Evolutionary conservation across 441 rosid genomes (phyloP).

Genomic region (Breynia disticha): DNA sequence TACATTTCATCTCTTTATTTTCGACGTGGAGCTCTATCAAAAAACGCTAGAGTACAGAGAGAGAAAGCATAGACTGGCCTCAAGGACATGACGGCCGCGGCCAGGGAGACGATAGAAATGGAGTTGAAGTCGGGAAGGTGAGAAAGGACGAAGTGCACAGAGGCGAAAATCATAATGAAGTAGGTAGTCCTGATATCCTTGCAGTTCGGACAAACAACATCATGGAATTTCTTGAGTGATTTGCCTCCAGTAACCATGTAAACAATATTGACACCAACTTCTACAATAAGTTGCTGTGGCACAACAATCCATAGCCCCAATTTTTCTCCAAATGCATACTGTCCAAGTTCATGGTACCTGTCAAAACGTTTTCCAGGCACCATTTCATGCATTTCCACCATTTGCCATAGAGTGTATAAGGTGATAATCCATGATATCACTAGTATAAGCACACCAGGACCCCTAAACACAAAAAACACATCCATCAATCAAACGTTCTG

Average conservation of each 20-base stretch:
- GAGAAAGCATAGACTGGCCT: constrained; percentile 20
- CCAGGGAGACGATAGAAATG: constrained; percentile 48
- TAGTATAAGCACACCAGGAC: constrained; percentile 50
- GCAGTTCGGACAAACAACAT: constrained; percentile 43
- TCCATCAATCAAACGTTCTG: too few relatives aligned
- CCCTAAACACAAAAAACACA: constrained; percentile 34
- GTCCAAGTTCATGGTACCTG: constrained; percentile 77
- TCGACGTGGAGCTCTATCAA: too few relatives aligned
- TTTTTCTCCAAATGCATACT: constrained; percentile 66
- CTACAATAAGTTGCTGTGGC: constrained; percentile 67
- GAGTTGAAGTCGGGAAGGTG: constrained; percentile 79
- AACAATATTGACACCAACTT: constrained; percentile 54
- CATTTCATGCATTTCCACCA: constrained; percentile 91
- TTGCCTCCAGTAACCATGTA: constrained; percentile 88
- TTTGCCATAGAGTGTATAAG: constrained; percentile 75
- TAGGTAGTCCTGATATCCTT: constrained; percentile 36
- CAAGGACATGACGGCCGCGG: constrained; percentile 76
- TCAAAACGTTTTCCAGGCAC: constrained; percentile 68
- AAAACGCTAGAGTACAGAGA: neutral
- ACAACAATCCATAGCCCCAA: constrained; percentile 74
- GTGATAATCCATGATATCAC: constrained; percentile 59
- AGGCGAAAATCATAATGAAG: constrained; percentile 65
- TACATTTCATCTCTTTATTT: too few relatives aligned
- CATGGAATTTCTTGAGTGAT: constrained; percentile 66
- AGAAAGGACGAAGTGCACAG: constrained; percentile 55